These are phyloP conservation scores for Gynochthodes officinalis DNA, from an alignment of 257 asterid genomes.

Conservation along the genomic window DNA sequence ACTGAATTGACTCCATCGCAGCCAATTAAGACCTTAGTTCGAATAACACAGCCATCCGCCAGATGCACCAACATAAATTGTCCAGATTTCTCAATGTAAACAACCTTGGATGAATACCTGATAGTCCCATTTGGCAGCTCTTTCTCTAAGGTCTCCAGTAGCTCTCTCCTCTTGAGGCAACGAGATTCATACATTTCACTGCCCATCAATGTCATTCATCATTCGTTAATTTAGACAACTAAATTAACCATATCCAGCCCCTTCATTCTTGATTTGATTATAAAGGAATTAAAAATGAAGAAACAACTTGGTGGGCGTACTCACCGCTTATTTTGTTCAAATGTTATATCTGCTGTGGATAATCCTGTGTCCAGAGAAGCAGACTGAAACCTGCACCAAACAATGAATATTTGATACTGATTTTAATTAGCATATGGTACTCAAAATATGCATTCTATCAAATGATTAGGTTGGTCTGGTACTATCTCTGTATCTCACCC, in stretches of 20 bases:
- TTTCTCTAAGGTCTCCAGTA: slow-evolving; percentile 52
- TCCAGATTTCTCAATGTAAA: slow-evolving; percentile 60
- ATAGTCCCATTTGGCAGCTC: slow-evolving; percentile 67
- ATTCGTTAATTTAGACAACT: not conserved
- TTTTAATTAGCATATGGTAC: no score
- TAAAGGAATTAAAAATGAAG: no score
- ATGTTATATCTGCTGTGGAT: no score
- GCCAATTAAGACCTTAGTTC: slow-evolving; percentile 78
- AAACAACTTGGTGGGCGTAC: no score
- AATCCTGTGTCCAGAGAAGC: no score
- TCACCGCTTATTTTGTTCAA: no score
- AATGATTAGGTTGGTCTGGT: no score
- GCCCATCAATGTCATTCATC: slow-evolving; percentile 10
- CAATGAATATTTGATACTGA: no score
- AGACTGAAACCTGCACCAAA: no score
- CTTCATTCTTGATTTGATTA: no score
- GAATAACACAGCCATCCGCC: slow-evolving; percentile 59
- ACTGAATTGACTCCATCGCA: slow-evolving; percentile 79
- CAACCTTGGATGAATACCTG: slow-evolving; percentile 70
- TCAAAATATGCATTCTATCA: no score
- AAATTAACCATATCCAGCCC: slow-evolving; percentile 3
- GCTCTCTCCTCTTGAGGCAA: slow-evolving; percentile 54
- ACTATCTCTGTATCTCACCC: not conserved
- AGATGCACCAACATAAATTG: slow-evolving; percentile 58
- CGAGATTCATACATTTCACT: slow-evolving; percentile 48